phyloP scores from a whole-genome alignment of 768 basidiomycete genomes.

The Leccinum variicolor region DNA sequence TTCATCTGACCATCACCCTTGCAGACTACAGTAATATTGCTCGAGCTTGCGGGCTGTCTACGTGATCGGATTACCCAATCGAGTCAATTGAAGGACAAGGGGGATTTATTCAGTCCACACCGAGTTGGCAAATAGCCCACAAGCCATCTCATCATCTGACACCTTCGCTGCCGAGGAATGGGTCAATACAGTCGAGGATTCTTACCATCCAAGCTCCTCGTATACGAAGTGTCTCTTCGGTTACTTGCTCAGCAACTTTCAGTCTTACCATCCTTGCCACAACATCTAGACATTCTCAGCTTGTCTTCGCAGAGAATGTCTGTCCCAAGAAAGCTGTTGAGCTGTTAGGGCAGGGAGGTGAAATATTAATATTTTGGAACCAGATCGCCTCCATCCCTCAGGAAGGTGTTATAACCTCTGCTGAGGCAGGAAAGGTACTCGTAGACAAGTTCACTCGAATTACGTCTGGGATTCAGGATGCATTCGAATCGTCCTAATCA shows the following conservation, averaged over 20 bases:
- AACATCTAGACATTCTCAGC: neutral
- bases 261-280: neutral
- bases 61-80: neutral
- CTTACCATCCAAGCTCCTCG: constrained; percentile 4
- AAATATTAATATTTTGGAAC: too few relatives aligned
- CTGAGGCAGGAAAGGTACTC: too few relatives aligned
- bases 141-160: neutral
- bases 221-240: neutral
- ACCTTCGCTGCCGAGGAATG: neutral
- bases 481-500: too few relatives aligned
- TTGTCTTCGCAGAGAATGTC: too few relatives aligned
- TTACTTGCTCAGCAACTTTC: neutral
- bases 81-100: neutral
- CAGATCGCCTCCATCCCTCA: too few relatives aligned
- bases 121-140: neutral
- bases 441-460: too few relatives aligned
- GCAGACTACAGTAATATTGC: neutral
- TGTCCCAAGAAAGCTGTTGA: too few relatives aligned
- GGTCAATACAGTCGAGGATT: neutral
- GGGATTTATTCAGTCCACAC: neutral
- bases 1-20: neutral
- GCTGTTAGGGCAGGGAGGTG: too few relatives aligned
- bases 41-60: neutral
- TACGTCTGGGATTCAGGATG: too few relatives aligned
- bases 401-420: too few relatives aligned